phyloP scores from a whole-genome alignment of 169 alveolate genomes.

The Cryptosporidium sp. region DNA sequence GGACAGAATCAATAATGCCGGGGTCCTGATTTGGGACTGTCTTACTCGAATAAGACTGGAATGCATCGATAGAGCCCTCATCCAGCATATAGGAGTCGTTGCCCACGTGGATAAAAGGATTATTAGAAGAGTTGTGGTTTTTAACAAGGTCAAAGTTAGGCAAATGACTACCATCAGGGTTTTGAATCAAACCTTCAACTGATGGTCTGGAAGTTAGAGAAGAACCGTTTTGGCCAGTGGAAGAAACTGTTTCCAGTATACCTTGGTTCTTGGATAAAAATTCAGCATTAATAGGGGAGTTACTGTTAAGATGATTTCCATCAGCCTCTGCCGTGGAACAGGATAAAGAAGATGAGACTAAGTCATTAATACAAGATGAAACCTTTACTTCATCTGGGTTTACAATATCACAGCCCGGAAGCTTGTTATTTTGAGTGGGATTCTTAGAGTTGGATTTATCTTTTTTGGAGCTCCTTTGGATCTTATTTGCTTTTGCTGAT shows the following conservation, averaged over 20 bases:
- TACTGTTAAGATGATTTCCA: background rate
- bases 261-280: background rate
- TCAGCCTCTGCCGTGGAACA: background rate
- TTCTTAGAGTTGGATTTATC: constrained; percentile 5
- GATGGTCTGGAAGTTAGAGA: background rate
- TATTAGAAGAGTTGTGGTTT: background rate
- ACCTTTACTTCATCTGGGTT: constrained; percentile 1
- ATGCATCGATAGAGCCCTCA: background rate
- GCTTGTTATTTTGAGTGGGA: background rate
- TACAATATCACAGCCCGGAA: background rate
- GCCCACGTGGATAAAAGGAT: background rate
- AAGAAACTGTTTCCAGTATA: background rate
- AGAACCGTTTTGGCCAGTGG: background rate
- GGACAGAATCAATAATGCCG: background rate
- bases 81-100: background rate
- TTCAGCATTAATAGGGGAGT: constrained; percentile 30
- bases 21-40: constrained; percentile 6
- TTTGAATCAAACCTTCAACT: background rate
- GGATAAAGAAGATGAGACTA: background rate
- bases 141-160: background rate
- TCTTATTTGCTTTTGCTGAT: constrained; percentile 11
- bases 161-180: background rate
- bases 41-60: background rate
- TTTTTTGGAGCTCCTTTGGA: constrained; percentile 24
- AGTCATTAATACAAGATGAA: background rate